Conservation (phyloP, 805 yeast genomes). For the Lachancea meyersii region DNA sequence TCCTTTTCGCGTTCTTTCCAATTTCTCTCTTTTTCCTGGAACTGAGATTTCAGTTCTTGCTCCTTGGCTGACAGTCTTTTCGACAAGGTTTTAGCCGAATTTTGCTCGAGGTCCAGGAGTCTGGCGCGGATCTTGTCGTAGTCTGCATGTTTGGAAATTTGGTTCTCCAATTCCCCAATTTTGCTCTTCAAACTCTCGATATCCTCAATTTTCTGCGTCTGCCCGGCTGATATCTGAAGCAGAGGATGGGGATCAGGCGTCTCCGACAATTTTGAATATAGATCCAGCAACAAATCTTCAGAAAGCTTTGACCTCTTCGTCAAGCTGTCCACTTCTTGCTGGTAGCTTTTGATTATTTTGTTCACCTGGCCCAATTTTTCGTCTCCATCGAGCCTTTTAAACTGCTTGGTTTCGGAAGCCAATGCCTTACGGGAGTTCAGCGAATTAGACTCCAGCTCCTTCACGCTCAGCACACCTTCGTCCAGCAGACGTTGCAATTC, state of each 20-base stretch:
- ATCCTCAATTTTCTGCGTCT: constrained; percentile 51
- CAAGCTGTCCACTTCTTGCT: constrained; percentile 77
- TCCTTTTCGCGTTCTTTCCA: constrained; percentile 58
- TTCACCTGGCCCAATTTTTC: constrained; percentile 47
- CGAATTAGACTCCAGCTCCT: constrained; percentile 62
- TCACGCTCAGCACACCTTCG: constrained; percentile 63
- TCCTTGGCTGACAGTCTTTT: constrained; percentile 62
- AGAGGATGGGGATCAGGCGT: constrained; percentile 91
- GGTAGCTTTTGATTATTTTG: constrained; percentile 67
- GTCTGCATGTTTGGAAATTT: constrained; percentile 61
- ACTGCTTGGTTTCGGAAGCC: constrained; percentile 76
- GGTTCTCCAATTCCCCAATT: constrained; percentile 46
- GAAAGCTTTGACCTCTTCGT: constrained; percentile 71
- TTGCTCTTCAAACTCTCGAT: constrained; percentile 47
- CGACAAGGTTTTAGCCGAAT: constrained; percentile 48
- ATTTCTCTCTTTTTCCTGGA: constrained; percentile 67
- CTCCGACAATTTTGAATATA: constrained; percentile 73
- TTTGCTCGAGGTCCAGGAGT: constrained; percentile 53
- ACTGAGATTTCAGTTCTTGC: constrained; percentile 56
- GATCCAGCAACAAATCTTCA: constrained; percentile 65
- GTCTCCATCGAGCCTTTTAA: constrained; percentile 62
- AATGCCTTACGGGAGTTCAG: constrained; percentile 65
- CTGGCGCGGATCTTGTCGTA: constrained; percentile 68
- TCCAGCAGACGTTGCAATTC: constrained; percentile 68
- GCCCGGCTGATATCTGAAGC: constrained; percentile 61